Evolutionary conservation across 2,329 filamentous ascomycete species (phyloP).

Genomic region (Trichoderma gracile): DNA sequence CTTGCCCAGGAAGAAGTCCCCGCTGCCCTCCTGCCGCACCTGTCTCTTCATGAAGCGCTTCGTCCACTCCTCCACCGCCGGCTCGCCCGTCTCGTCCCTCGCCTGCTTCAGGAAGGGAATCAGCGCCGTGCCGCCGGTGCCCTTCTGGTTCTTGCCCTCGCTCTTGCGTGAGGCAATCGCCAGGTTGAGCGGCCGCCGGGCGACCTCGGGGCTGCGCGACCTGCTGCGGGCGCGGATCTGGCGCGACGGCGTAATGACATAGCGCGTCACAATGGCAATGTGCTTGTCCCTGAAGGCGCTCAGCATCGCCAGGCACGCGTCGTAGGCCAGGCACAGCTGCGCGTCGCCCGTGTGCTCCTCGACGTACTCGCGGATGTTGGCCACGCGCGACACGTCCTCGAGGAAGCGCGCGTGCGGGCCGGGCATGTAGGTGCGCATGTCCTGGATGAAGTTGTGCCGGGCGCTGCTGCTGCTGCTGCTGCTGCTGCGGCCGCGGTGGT

Average conservation of each 20-base stretch:
- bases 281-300: slow-evolving; percentile 83
- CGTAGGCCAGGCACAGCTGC: slow-evolving; percentile 76
- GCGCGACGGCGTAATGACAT: slow-evolving; percentile 86
- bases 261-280: slow-evolving; percentile 92
- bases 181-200: slow-evolving; percentile 58
- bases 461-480: slow-evolving; percentile 40
- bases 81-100: slow-evolving; percentile 91
- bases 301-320: slow-evolving; percentile 77
- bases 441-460: slow-evolving; percentile 83
- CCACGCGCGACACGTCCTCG: slow-evolving; percentile 71
- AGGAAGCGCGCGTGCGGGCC: slow-evolving; percentile 88
- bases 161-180: slow-evolving; percentile 57
- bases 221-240: slow-evolving; percentile 67
- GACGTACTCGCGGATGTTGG: slow-evolving; percentile 87
- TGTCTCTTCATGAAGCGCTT: slow-evolving; percentile 58
- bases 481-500: too few relatives aligned
- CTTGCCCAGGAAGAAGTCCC: slow-evolving; percentile 61
- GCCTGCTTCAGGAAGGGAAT: slow-evolving; percentile 98
- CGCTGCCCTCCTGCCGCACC: slow-evolving; percentile 50
- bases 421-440: slow-evolving; percentile 98
- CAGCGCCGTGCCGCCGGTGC: slow-evolving; percentile 89
- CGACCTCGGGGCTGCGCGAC: slow-evolving; percentile 57
- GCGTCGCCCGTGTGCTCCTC: slow-evolving; percentile 60
- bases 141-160: slow-evolving; percentile 66
- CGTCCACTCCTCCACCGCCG: slow-evolving; percentile 71